A percentile compares a stretch with the other conserved stretches of the same genome.
phyloP scores from a whole-genome alignment of 192 early-diverging fungal genomes.

The Coemansia sp. region DNA sequence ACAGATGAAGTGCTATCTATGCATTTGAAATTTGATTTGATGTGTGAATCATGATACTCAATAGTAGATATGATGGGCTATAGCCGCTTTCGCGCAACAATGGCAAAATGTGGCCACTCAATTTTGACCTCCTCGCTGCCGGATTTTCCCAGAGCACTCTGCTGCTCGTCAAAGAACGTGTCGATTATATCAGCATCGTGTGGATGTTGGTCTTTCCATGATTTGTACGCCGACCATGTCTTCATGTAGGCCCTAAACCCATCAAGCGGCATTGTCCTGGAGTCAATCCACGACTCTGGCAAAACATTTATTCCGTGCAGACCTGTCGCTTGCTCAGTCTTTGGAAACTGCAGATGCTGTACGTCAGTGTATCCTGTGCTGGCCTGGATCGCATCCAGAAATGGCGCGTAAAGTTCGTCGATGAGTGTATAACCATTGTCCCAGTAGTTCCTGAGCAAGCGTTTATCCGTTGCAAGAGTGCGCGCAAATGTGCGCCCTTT shows the following conservation, averaged over 20 bases:
- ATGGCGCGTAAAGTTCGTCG: constrained; percentile 13
- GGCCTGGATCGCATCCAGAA: background rate
- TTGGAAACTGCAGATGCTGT: constrained; percentile 13
- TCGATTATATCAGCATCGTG: constrained; percentile 10
- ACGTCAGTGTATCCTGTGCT: constrained; percentile 9
- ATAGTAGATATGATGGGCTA: background rate
- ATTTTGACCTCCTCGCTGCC: constrained; percentile 8
- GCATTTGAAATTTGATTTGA: no score
- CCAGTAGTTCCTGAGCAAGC: constrained; percentile 19
- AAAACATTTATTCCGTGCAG: background rate
- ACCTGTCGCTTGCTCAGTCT: background rate
- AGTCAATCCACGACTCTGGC: constrained; percentile 24
- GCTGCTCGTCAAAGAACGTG: constrained; percentile 18
- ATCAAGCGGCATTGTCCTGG: constrained; percentile 10
- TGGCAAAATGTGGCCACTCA: constrained; percentile 37
- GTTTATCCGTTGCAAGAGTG: constrained; percentile 14
- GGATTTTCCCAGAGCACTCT: background rate
- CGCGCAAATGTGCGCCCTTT: constrained; percentile 10
- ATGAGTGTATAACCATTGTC: constrained; percentile 17
- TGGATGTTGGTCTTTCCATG: constrained; percentile 21
- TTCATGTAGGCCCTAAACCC: constrained; percentile 21
- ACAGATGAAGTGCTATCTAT: background rate
- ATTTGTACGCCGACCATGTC: constrained; percentile 43
- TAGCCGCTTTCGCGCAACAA: constrained; percentile 20
- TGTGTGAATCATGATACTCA: background rate